Conservation (phyloP, 2,329 filamentous ascomycete species). For the Neodidymelliopsis sp. region DNA sequence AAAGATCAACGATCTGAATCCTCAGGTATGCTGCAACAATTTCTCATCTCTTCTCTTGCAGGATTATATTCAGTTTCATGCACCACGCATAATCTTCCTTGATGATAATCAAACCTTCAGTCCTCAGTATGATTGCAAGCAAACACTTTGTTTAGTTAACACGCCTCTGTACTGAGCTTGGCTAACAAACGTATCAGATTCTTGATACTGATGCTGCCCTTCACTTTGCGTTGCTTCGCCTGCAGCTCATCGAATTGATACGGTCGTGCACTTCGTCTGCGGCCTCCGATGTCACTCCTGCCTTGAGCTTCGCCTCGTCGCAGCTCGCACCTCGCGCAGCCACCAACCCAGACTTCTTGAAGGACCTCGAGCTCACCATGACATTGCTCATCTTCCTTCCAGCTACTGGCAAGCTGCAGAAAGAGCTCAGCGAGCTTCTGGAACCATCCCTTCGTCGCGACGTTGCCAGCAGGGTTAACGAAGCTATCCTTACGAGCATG, state of each 20-base stretch:
- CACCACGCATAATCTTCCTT: constrained; percentile 97
- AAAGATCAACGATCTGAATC: constrained; percentile 86
- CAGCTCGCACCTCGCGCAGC: constrained; percentile 88
- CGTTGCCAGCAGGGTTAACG: constrained; percentile 89
- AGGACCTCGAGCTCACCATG: constrained; percentile 92
- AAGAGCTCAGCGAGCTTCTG: constrained; percentile 77
- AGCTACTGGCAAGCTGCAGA: constrained; percentile 71
- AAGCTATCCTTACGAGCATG: constrained; percentile 80
- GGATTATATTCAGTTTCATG: constrained; percentile 99
- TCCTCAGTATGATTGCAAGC: constrained; percentile 77
- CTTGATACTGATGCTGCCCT: constrained; percentile 82
- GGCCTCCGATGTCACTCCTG: constrained; percentile 77
- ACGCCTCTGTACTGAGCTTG: constrained; percentile 15
- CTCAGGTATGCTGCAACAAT: constrained; percentile 73
- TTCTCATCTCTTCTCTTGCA: constrained; percentile 58
- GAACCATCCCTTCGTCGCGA: constrained; percentile 79
- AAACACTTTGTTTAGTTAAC: constrained; percentile 12
- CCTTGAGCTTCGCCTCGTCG: constrained; percentile 84
- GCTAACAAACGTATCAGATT: constrained; percentile 66
- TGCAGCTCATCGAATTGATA: constrained; percentile 95
- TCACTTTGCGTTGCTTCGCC: constrained; percentile 86
- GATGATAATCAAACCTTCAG: constrained; percentile 89
- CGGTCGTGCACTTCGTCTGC: constrained; percentile 72
- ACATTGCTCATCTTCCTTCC: constrained; percentile 85
- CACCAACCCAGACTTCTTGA: constrained; percentile 79